These are phyloP conservation scores for Lentinula guzmanii DNA, from an alignment of 768 basidiomycete genomes.

Conservation along the genomic window DNA sequence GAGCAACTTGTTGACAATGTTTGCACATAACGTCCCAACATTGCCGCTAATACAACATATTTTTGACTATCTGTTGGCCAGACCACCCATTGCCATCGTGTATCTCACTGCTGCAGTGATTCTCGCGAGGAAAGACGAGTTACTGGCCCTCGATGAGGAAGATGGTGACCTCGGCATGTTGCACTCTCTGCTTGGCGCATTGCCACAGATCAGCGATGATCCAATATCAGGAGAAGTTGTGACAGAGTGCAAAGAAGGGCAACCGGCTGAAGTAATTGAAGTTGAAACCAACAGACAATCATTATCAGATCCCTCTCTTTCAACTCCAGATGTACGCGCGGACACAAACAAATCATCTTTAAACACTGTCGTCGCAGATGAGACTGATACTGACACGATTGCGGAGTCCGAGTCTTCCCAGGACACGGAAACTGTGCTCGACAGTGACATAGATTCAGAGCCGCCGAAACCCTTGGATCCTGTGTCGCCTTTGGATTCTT, in stretches of 20 bases:
- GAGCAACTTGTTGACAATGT: slow-evolving; percentile 84
- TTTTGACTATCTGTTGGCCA: slow-evolving; percentile 82
- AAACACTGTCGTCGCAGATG: background rate
- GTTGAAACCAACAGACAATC: background rate
- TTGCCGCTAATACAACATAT: slow-evolving; percentile 87
- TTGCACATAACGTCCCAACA: slow-evolving; percentile 89
- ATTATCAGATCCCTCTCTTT: background rate
- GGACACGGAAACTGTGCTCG: background rate
- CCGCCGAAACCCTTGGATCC: background rate
- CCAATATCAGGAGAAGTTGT: slow-evolving; percentile 15
- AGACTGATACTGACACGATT: background rate
- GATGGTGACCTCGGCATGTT: slow-evolving; percentile 68
- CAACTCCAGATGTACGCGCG: background rate
- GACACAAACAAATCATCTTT: background rate
- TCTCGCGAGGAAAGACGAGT: slow-evolving; percentile 55
- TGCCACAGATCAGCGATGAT: slow-evolving; percentile 51
- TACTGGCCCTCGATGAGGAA: slow-evolving; percentile 51
- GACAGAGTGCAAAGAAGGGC: background rate
- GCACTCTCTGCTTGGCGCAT: slow-evolving; percentile 63
- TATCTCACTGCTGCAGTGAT: slow-evolving; percentile 82
- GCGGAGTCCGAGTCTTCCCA: background rate
- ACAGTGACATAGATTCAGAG: background rate
- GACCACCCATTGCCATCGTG: slow-evolving; percentile 75
- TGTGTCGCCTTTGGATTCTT: background rate
- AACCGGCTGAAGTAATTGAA: background rate